Evolutionary conservation across 139 green algal genomes (phyloP), one percentile per base, ranked within the genome.

Genomic region (Edaphochlamys debaryana): DNA sequence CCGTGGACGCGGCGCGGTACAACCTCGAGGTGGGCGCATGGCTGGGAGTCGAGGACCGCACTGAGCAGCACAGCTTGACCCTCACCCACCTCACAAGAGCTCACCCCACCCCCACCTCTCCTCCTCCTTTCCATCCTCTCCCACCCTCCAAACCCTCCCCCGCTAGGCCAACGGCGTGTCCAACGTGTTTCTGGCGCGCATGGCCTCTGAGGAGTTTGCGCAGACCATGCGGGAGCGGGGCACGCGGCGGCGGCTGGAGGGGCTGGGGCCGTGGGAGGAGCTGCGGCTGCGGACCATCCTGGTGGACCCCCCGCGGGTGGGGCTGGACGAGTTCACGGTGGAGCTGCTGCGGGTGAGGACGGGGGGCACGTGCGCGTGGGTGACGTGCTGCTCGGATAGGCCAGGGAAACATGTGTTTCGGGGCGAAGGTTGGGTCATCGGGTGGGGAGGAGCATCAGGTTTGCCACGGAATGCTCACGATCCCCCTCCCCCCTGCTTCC

Each of bases 151-250:
- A 9, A 19, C 23, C 50, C 50, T 19, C 50, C 50, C 8, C 37
- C 34, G 3, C 34, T 20, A 72, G 67, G 58, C n/a, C 38, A 89
- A 84, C 73, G 45, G n/a, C 30, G 30, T 66, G 23, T n/a, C 52
- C 80, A 94, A 95, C 86, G 79, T 94, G 7, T 90, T 93, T 58
- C 34, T 98, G 32, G 95, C 90, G 13, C 91, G 96, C 67, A 93
- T 98, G 88, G 92, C 87, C 37, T 89, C 68, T 37, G 95, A 98
- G 79, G 96, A 98, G 79, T 98, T 99, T 67, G 92, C 90, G 0
- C 84, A 91, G 42, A 95, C 94, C 0, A 96, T 93, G 79, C 58
- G 79, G 19, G 84, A 86, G 25, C 70, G 89, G 60, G 91, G 79
- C 67, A 91, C 73, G 38, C 95, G 73, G 58, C 40, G 40, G 72